Conservation (phyloP, 805 yeast genomes). For the Blastobotrys mokoenaii region DNA sequence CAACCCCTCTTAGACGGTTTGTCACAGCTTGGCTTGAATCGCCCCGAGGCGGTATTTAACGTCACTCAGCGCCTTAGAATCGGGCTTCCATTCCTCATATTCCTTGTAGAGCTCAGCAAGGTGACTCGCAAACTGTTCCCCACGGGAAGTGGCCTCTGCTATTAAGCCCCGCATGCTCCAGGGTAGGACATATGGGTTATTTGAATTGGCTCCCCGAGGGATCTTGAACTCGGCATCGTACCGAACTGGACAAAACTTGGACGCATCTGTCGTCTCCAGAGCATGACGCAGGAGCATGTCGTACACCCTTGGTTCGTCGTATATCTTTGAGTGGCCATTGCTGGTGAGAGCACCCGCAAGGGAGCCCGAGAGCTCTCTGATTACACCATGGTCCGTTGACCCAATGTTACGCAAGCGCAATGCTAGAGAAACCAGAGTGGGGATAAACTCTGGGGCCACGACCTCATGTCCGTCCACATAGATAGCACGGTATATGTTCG, state of each 20-base stretch:
- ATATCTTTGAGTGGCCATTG: conserved; percentile 87
- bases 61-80: conserved; percentile 70
- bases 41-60: conserved; percentile 72
- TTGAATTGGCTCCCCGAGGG: conserved; percentile 45
- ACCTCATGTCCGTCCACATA: conserved; percentile 76
- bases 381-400: conserved; percentile 72
- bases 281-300: conserved; percentile 68
- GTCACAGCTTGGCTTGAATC: conserved; percentile 27
- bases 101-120: conserved; percentile 54
- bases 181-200: conserved; percentile 80
- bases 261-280: conserved; percentile 60
- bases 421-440: conserved; percentile 64
- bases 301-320: conserved; percentile 78
- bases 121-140: conserved; percentile 40
- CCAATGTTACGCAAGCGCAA: conserved; percentile 71
- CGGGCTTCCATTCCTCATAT: conserved; percentile 85
- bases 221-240: conserved; percentile 39
- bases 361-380: conserved; percentile 71
- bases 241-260: conserved; percentile 25
- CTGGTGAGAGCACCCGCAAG: conserved; percentile 90
- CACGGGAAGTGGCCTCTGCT: conserved; percentile 44
- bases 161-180: conserved; percentile 87
- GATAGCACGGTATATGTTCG: conserved; percentile 81
- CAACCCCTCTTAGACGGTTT: no score
- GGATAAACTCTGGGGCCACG: conserved; percentile 69